Evolutionary conservation across 2,329 filamentous ascomycete genomes (phyloP).

Genomic region (Botrytis hyacinthi): DNA sequence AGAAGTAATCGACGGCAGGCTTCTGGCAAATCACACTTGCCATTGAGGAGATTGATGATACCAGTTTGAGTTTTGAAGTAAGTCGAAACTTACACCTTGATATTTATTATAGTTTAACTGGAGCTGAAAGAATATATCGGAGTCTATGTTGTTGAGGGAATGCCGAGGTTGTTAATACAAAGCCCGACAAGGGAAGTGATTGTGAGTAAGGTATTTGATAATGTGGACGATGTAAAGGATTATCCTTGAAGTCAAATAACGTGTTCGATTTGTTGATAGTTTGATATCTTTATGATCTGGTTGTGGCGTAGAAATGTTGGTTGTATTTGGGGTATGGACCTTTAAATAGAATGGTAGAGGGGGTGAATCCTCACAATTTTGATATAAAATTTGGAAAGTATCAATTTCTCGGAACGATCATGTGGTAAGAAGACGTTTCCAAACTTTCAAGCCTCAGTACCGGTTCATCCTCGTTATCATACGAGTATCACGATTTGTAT

Average conservation of each 20-base stretch:
- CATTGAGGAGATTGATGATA: conserved; percentile 21
- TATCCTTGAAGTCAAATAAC: not conserved
- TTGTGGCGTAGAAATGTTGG: conserved; percentile 16
- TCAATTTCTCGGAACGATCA: conserved; percentile 3
- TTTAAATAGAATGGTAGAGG: conserved; percentile 17
- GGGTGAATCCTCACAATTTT: not conserved
- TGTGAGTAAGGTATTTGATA: conserved; percentile 11
- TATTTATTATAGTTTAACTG: not conserved
- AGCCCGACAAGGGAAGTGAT: conserved; percentile 17
- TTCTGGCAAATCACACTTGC: conserved; percentile 25
- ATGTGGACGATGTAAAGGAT: not conserved
- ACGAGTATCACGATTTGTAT: conserved; percentile 23
- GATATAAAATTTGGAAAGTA: conserved; percentile 6
- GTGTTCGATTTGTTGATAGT: not conserved
- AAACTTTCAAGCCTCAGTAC: conserved; percentile 18
- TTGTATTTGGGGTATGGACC: conserved; percentile 8
- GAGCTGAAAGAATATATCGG: conserved; percentile 12
- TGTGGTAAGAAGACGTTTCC: conserved; percentile 10
- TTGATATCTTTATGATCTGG: conserved; percentile 18
- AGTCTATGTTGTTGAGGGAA: not conserved
- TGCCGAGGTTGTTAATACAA: conserved; percentile 15
- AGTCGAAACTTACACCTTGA: conserved; percentile 22
- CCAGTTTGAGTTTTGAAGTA: not conserved
- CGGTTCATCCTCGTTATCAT: conserved; percentile 23
- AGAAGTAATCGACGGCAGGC: conserved; percentile 28